Evolutionary conservation across 1,139 yeast genomes (phyloP), one percentile per base, ranked within the genome.

Genomic region (Kodamaea sp.): DNA sequence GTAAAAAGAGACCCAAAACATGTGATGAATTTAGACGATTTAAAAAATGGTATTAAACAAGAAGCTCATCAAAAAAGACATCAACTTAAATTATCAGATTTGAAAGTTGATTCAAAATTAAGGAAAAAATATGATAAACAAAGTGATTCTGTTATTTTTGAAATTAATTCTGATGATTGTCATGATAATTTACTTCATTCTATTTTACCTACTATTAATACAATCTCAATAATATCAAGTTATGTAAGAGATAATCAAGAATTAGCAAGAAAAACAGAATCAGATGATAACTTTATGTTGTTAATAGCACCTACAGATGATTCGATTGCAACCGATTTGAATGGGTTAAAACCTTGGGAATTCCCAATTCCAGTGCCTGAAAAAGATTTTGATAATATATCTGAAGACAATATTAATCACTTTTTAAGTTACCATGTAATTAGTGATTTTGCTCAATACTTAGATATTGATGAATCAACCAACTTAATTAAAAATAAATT

Each of bases 291-390:
- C 43, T 54, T 65, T 31, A 60, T 78, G 60, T 66, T 75, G 46
- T 62, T 83, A 6, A 71, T 83, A 50, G 81, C 87, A 3, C 89
- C 90, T 6, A 64, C 75, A 2, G 75, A 83, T 52, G 57, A 58
- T 15, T 85, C 85, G 4, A 63, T 83, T 24, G 60, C 53, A 27
- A 44, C 43, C 26, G 58, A 61, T 56, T 47, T 58, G 50, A 27
- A 54, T 60, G 58, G 55, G 42, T 35, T 59, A 44, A 82, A 82
- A 52, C 89, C 89, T 27, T 82, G 89, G 89, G 79, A 80, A 52
- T 82, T 79, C 55, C 89, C 90, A 1, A 57, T 53, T 7, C 48
- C 45, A 12, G 55, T 49, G 9, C 66, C 55, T 10, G 55, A 60
- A 32, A 63, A 66, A 43, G 67, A 65, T 29, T 62, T 66, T 12